These are phyloP conservation scores for Boletus subluridellus DNA, from an alignment of 1,284 basidiomycete genomes.

Conservation along the genomic window DNA sequence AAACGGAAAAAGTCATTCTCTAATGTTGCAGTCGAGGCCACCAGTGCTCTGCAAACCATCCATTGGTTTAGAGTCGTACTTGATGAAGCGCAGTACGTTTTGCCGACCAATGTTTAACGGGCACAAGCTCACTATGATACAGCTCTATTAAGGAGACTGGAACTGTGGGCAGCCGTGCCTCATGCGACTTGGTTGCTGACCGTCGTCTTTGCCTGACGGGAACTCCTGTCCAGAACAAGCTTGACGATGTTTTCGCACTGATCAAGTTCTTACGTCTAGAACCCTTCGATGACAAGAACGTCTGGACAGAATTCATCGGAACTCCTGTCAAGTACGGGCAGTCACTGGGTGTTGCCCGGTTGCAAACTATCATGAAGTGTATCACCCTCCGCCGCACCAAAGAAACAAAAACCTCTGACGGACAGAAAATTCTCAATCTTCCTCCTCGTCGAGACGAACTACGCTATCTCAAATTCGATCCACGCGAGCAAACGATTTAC, in stretches of 20 bases:
- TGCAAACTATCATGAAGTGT: slow-evolving; percentile 96
- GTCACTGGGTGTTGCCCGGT: slow-evolving; percentile 85
- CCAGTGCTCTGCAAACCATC: slow-evolving; percentile 90
- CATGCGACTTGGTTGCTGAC: slow-evolving; percentile 91
- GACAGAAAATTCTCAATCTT: slow-evolving; percentile 79
- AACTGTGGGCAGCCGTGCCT: slow-evolving; percentile 92
- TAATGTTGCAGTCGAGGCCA: slow-evolving; percentile 53
- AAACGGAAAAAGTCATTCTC: slow-evolving; percentile 66
- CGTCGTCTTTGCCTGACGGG: slow-evolving; percentile 93
- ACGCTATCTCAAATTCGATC: slow-evolving; percentile 79
- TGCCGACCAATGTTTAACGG: slow-evolving; percentile 3
- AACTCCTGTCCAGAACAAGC: slow-evolving; percentile 97
- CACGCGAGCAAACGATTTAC: slow-evolving; percentile 84
- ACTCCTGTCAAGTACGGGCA: slow-evolving; percentile 90
- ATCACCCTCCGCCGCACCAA: slow-evolving; percentile 96
- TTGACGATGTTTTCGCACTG: slow-evolving; percentile 95
- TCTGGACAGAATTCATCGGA: slow-evolving; percentile 93
- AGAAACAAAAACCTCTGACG: slow-evolving; percentile 79
- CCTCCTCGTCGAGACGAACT: slow-evolving; percentile 87
- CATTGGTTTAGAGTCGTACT: slow-evolving; percentile 98
- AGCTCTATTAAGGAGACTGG: slow-evolving; percentile 96
- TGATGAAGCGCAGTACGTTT: slow-evolving; percentile 93
- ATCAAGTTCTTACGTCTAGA: slow-evolving; percentile 93
- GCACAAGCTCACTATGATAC: slow-evolving; percentile 9
- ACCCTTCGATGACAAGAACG: slow-evolving; percentile 89